Percentiles rank a stretch among this genome's conserved stretches.
phyloP scores from a whole-genome alignment of 768 basidiomycete genomes.

The Mycena sanguinolenta region DNA sequence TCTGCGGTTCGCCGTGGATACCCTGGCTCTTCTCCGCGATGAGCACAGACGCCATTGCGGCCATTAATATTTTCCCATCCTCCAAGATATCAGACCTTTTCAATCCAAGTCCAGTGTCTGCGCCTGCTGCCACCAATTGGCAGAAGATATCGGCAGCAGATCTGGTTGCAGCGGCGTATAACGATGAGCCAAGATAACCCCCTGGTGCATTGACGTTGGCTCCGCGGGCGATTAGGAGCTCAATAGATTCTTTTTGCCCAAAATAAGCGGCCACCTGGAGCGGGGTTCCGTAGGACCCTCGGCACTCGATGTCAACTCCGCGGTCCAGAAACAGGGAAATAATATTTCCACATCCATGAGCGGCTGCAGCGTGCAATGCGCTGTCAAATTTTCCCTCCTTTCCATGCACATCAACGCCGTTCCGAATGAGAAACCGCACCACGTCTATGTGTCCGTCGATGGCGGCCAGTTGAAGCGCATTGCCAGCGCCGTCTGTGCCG shows the following conservation, averaged over 20 bases:
- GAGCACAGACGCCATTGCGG: no score
- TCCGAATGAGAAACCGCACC: not conserved
- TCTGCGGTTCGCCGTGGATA: no score
- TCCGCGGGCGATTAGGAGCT: not conserved
- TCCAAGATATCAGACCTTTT: no score
- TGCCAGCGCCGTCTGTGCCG: not conserved
- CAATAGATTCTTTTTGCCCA: not conserved
- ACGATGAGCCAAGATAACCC: not conserved
- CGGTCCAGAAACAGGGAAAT: not conserved
- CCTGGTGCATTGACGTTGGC: not conserved
- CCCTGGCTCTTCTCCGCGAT: no score
- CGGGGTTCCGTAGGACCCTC: not conserved
- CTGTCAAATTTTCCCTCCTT: not conserved
- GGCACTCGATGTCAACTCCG: not conserved
- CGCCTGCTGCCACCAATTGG: not conserved
- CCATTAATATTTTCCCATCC: no score
- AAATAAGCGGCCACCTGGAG: not conserved
- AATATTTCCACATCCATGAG: not conserved
- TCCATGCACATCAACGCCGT: not conserved
- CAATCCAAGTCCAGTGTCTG: no score
- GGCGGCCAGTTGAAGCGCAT: not conserved
- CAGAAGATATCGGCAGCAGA: not conserved
- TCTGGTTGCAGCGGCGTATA: not conserved
- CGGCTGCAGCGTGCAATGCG: not conserved
- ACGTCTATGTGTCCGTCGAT: not conserved